Evolutionary conservation across 768 basidiomycete species (phyloP).

Genomic region (Antrodiella citrinella): DNA sequence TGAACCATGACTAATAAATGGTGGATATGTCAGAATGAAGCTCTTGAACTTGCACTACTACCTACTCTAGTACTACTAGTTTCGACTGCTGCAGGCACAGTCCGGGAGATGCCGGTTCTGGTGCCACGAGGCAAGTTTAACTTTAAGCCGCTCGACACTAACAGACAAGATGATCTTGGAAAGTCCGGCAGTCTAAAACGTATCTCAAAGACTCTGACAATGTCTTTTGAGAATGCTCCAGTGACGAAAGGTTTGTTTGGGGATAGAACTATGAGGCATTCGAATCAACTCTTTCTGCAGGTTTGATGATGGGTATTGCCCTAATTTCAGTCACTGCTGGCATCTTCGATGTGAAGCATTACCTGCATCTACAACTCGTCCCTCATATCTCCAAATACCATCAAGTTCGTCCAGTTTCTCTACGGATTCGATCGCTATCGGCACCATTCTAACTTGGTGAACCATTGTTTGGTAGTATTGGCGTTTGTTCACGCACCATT

Average conservation of each 20-base stretch:
- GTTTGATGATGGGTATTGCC: constrained; percentile 67
- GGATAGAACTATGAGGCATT: background rate
- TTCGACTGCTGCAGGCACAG: too few species aligned
- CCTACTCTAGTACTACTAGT: too few species aligned
- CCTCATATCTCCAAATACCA: constrained; percentile 88
- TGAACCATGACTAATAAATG: too few species aligned
- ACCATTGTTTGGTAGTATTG: constrained; percentile 64
- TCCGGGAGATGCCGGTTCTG: too few species aligned
- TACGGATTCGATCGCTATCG: too few species aligned
- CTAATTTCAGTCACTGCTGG: constrained; percentile 67
- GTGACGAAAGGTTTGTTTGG: constrained; percentile 61
- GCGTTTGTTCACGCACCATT: constrained; percentile 66
- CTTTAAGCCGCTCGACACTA: too few species aligned
- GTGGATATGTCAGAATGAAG: too few species aligned
- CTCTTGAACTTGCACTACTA: too few species aligned
- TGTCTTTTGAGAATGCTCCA: constrained; percentile 82
- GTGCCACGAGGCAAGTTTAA: too few species aligned
- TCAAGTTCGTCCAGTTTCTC: constrained; percentile 45
- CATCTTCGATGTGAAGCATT: constrained; percentile 82
- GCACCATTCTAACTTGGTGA: background rate
- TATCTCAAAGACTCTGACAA: too few species aligned
- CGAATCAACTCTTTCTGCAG: constrained; percentile 28
- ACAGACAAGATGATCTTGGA: too few species aligned
- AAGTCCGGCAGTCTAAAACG: too few species aligned
- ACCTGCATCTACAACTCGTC: constrained; percentile 79